A percentile compares a stretch with the other conserved stretches of the same genome.
Conservation (phyloP, 371 early-diverging fungal genomes). For the Coemansia sp. region DNA sequence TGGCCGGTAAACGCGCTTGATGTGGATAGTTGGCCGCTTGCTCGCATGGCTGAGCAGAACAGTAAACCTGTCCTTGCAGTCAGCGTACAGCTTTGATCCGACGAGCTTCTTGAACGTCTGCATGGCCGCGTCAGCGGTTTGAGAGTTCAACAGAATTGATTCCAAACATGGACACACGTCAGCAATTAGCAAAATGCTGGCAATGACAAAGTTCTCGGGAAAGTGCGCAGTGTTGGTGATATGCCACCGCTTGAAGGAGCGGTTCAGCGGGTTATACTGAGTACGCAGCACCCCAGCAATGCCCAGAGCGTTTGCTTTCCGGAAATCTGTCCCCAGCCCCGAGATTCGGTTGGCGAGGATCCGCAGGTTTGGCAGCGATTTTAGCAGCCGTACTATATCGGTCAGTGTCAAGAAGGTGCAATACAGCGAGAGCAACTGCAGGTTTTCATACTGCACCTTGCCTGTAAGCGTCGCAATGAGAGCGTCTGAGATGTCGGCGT, state of each 20-base stretch:
- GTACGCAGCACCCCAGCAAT: neutral
- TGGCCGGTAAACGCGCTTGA: neutral
- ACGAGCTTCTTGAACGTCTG: constrained; percentile 1
- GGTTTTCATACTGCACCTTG: neutral
- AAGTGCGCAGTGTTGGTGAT: constrained; percentile 12
- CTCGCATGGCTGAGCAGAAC: neutral
- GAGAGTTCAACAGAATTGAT: neutral
- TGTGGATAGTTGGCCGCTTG: neutral
- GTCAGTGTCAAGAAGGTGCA: neutral
- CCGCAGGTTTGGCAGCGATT: neutral
- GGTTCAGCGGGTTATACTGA: neutral
- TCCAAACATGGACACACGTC: constrained; percentile 5
- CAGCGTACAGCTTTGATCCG: constrained; percentile 4
- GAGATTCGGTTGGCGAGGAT: constrained; percentile 4
- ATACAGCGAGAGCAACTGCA: constrained; percentile 4
- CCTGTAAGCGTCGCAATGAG: neutral
- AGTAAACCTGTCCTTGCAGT: constrained; percentile 2
- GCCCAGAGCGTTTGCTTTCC: neutral
- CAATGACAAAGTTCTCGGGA: constrained; percentile 12
- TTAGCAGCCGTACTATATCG: constrained; percentile 2
- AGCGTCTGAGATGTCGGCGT: constrained; percentile 3
- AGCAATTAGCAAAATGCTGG: constrained; percentile 7
- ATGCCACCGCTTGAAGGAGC: constrained; percentile 4
- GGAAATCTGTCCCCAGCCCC: neutral
- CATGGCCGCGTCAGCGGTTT: neutral